Evolutionary conservation across 768 basidiomycete genomes (phyloP).

Genomic region (Suillus alpinus): DNA sequence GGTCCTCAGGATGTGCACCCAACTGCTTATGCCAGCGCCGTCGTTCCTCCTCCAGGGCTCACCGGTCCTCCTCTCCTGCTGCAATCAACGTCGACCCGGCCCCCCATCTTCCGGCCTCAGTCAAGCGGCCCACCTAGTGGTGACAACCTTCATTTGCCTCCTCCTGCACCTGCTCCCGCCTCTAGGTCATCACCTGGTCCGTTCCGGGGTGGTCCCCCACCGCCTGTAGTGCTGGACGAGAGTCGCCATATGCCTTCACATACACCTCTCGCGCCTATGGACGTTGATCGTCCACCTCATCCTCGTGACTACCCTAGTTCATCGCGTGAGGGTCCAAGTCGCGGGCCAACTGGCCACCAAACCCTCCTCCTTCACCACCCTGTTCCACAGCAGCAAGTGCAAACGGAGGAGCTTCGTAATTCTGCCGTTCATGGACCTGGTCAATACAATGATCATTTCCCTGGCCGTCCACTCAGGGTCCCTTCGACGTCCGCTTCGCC

Average conservation of each 20-base stretch:
- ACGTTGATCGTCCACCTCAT: slow-evolving; percentile 53
- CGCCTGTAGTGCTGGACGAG: slow-evolving; percentile 79
- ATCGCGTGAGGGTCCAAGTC: slow-evolving; percentile 40
- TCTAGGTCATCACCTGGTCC: slow-evolving; percentile 64
- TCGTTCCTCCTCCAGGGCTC: slow-evolving; percentile 68
- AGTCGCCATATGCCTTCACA: slow-evolving; percentile 64
- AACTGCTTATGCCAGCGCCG: slow-evolving; percentile 83
- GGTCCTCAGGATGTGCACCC: slow-evolving; percentile 96
- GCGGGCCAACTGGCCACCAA: slow-evolving; percentile 57
- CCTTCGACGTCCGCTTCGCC: slow-evolving; percentile 63
- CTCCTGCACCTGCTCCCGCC: slow-evolving; percentile 50
- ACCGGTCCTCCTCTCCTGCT: slow-evolving; percentile 66
- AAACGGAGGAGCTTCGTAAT: slow-evolving; percentile 50
- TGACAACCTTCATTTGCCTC: slow-evolving; percentile 48
- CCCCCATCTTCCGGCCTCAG: slow-evolving; percentile 63
- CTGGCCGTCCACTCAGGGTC: slow-evolving; percentile 46
- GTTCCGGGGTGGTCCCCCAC: slow-evolving; percentile 81
- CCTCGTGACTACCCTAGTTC: slow-evolving; percentile 57
- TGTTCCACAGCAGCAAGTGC: slow-evolving; percentile 55
- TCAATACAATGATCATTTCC: slow-evolving; percentile 58
- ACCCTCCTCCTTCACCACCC: slow-evolving; percentile 67
- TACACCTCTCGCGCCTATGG: slow-evolving; percentile 78
- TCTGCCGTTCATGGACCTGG: slow-evolving; percentile 33
- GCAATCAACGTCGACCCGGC: slow-evolving; percentile 42
- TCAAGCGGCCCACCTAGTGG: slow-evolving; percentile 53